phyloP scores from a whole-genome alignment of 2,329 filamentous ascomycete species.

The Harringtonia lauricola region DNA sequence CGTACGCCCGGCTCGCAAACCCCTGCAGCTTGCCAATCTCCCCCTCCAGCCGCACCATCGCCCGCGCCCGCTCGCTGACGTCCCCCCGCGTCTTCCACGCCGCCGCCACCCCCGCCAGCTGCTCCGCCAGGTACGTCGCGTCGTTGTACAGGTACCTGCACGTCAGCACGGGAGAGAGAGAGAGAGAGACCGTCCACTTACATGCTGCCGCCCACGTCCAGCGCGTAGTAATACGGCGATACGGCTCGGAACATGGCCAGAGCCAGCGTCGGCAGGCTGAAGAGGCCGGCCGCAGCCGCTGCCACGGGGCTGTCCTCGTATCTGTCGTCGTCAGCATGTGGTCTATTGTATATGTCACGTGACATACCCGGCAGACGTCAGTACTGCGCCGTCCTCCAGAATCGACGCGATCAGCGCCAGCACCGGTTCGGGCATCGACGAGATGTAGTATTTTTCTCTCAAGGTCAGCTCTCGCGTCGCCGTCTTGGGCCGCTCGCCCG shows the following conservation, averaged over 20 bases:
- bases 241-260: conserved; percentile 73
- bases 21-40: conserved; percentile 47
- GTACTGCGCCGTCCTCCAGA: conserved; percentile 47
- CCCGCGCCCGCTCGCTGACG: conserved; percentile 35
- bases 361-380: conserved; percentile 39
- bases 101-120: conserved; percentile 34
- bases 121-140: conserved; percentile 50
- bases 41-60: conserved; percentile 46
- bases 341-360: no score
- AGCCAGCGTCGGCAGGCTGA: conserved; percentile 59
- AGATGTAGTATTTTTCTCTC: conserved; percentile 79
- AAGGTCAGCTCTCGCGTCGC: conserved; percentile 58
- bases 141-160: conserved; percentile 58
- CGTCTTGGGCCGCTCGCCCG: background rate
- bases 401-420: conserved; percentile 52
- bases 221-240: conserved; percentile 61
- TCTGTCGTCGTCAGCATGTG: conserved; percentile 10
- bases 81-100: conserved; percentile 44
- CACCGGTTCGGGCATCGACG: conserved; percentile 73
- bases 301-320: conserved; percentile 47
- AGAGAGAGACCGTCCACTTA: conserved; percentile 21
- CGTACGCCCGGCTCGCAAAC: conserved; percentile 52
- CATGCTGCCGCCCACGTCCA: conserved; percentile 53
- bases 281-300: conserved; percentile 57
- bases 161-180: background rate